These are phyloP conservation scores for Leccinellum albellum DNA, from an alignment of 768 basidiomycete species.

Conservation along the genomic window DNA sequence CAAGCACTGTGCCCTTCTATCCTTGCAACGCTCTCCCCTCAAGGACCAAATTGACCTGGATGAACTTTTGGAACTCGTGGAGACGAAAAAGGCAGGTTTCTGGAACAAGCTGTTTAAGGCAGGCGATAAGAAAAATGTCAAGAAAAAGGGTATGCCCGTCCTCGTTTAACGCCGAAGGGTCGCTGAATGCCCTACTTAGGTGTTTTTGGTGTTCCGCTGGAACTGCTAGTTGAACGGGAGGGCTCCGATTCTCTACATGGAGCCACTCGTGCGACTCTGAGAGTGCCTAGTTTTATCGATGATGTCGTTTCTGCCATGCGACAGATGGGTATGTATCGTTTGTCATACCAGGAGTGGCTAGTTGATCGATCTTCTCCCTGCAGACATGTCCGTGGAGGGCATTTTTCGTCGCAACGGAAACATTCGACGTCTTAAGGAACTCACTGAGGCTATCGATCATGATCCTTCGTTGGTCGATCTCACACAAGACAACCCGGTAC, in stretches of 20 bases:
- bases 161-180: conserved; percentile 1
- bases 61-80: conserved; percentile 89
- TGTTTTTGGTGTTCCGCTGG: conserved; percentile 90
- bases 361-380: conserved; percentile 3
- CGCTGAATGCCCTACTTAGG: conserved; percentile 43
- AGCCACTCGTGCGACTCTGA: conserved; percentile 75
- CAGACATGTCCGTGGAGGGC: conserved; percentile 98
- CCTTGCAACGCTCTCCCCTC: conserved; percentile 72
- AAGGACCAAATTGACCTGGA: conserved; percentile 85
- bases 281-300: conserved; percentile 96
- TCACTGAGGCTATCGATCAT: conserved; percentile 91
- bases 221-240: conserved; percentile 88
- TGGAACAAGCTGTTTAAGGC: conserved; percentile 96
- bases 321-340: conserved; percentile 83
- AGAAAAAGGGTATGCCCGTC: conserved; percentile 72
- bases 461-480: conserved; percentile 90
- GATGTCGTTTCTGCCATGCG: conserved; percentile 98
- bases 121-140: conserved; percentile 84
- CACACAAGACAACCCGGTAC: conserved; percentile 92
- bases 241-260: conserved; percentile 95
- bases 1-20: conserved; percentile 85
- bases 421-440: conserved; percentile 86
- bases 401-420: conserved; percentile 99
- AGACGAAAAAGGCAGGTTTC: conserved; percentile 88
- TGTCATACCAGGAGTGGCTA: neutral